These are phyloP conservation scores for Colletotrichum gloeosporioides DNA, from an alignment of 2,329 filamentous ascomycete species.

Conservation along the genomic window DNA sequence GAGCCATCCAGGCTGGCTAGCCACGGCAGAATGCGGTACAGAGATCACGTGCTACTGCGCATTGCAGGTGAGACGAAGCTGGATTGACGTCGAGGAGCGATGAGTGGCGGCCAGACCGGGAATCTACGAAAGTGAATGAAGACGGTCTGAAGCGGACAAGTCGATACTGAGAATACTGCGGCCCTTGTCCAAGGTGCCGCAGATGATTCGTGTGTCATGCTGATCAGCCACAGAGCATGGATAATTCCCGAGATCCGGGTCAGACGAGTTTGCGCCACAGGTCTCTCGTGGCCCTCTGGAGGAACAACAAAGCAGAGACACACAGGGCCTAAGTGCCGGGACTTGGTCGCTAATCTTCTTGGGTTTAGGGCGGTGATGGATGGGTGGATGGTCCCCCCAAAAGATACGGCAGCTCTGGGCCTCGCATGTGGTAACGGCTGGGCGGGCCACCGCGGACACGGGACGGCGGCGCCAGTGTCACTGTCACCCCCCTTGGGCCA, in stretches of 20 bases:
- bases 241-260: slow-evolving; percentile 4
- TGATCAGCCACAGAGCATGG: slow-evolving; percentile 11
- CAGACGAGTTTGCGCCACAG: slow-evolving; percentile 3
- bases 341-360: neutral
- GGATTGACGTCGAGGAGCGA: neutral
- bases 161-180: neutral
- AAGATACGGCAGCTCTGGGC: neutral
- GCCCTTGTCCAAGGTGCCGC: neutral
- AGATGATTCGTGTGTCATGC: slow-evolving; percentile 2
- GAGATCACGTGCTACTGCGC: slow-evolving; percentile 13
- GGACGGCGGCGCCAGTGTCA: slow-evolving; percentile 14
- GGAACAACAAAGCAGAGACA: neutral
- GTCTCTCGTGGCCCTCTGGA: neutral
- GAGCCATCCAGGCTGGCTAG: neutral
- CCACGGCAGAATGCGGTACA: neutral
- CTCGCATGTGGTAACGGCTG: slow-evolving; percentile 9
- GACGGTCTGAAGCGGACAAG: neutral
- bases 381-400: neutral
- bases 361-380: neutral
- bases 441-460: slow-evolving; percentile 5
- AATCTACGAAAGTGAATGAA: neutral
- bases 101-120: neutral
- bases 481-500: neutral
- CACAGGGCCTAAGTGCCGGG: slow-evolving; percentile 2
- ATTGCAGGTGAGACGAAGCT: neutral